Percentiles rank a stretch among this genome's conserved stretches.
Evolutionary conservation across 2,329 filamentous ascomycete genomes (phyloP).

Genomic region (Phaeosphaeriaceae sp.): DNA sequence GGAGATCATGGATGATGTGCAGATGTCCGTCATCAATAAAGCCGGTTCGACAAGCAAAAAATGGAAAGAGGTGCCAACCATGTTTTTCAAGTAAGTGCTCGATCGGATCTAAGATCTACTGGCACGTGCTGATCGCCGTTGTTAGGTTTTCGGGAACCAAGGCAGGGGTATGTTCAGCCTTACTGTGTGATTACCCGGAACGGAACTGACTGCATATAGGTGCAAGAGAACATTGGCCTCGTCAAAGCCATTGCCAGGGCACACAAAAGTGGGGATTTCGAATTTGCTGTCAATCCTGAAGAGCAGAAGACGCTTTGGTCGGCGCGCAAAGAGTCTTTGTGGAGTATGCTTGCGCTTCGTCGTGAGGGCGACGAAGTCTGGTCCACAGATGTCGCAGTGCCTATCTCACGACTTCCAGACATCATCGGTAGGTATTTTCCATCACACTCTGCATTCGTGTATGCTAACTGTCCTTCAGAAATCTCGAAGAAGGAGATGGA

Average conservation of each 20-base stretch:
- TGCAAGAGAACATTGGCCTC: slow-evolving; percentile 76
- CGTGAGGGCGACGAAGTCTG: slow-evolving; percentile 66
- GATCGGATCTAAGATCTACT: slow-evolving; percentile 6
- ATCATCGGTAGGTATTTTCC: slow-evolving; percentile 61
- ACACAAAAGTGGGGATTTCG: slow-evolving; percentile 64
- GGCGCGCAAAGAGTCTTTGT: slow-evolving; percentile 67
- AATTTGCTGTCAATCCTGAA: slow-evolving; percentile 62
- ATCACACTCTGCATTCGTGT: background rate
- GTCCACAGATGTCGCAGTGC: slow-evolving; percentile 69
- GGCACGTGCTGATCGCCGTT: slow-evolving; percentile 29
- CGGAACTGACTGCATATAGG: slow-evolving; percentile 51
- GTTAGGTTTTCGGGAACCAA: slow-evolving; percentile 75
- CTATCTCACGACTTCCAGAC: slow-evolving; percentile 67
- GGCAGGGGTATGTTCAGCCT: slow-evolving; percentile 57
- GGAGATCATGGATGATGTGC: slow-evolving; percentile 89
- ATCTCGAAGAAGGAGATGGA: slow-evolving; percentile 90
- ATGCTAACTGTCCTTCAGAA: slow-evolving; percentile 59
- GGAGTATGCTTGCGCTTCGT: slow-evolving; percentile 67
- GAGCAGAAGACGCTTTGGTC: slow-evolving; percentile 67
- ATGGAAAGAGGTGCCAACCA: slow-evolving; percentile 78
- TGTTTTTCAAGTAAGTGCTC: slow-evolving; percentile 76
- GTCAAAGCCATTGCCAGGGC: slow-evolving; percentile 73
- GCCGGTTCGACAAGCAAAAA: slow-evolving; percentile 73
- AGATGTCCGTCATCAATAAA: slow-evolving; percentile 83
- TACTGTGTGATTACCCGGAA: slow-evolving; percentile 24